Evolutionary conservation across 2,329 filamentous ascomycete species (phyloP).

Genomic region (Neonectria sp.): DNA sequence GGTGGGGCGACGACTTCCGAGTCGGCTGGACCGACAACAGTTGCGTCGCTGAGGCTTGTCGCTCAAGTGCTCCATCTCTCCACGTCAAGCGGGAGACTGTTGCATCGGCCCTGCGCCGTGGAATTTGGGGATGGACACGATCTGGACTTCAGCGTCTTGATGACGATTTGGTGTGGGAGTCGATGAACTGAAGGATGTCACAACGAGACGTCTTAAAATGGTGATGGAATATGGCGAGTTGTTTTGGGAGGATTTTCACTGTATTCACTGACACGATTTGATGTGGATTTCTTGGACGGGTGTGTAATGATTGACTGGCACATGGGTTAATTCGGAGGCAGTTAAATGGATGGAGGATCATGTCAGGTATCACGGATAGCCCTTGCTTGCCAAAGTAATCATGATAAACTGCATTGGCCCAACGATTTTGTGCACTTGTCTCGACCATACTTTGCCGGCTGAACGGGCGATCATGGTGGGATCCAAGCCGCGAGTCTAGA

Average conservation of each 20-base stretch:
- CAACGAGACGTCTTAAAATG: conserved; percentile 24
- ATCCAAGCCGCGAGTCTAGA: too few relatives aligned
- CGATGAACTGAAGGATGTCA: conserved; percentile 46
- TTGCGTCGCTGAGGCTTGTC: conserved; percentile 56
- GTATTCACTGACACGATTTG: conserved; percentile 52
- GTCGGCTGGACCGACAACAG: conserved; percentile 60
- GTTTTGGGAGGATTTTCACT: conserved; percentile 47
- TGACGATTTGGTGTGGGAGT: conserved; percentile 50
- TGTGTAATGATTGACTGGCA: conserved; percentile 50
- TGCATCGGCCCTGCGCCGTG: conserved; percentile 49
- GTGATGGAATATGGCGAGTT: conserved; percentile 45
- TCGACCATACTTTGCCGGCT: too few relatives aligned
- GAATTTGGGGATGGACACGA: conserved; percentile 54
- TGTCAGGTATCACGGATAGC: conserved; percentile 45
- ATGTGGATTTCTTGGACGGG: conserved; percentile 54
- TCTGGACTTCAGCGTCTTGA: conserved; percentile 52
- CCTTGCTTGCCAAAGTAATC: conserved; percentile 39
- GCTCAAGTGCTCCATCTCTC: conserved; percentile 45
- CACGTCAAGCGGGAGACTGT: conserved; percentile 52
- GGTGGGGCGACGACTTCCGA: conserved; percentile 60
- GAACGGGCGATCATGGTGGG: too few relatives aligned
- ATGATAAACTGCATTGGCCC: conserved; percentile 26
- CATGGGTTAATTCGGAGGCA: conserved; percentile 49
- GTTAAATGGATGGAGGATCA: conserved; percentile 45
- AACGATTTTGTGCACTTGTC: background rate